Evolutionary conservation across 805 yeast genomes (phyloP), one percentile per base, ranked within the genome.

Genomic region (Wickerhamiella sorbophila): DNA sequence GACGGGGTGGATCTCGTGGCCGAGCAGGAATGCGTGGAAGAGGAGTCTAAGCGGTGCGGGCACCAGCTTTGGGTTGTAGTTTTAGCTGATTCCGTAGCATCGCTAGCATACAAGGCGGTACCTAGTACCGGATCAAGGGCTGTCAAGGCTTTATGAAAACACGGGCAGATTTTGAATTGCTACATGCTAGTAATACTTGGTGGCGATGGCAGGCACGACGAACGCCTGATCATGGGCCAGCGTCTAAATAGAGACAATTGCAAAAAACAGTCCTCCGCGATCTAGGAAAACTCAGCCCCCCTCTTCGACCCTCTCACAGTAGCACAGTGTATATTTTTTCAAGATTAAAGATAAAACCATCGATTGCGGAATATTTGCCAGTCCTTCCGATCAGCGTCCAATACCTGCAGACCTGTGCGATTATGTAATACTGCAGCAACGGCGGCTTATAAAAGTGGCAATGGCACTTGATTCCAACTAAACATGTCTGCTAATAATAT

Each of bases 1-100:
- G 39, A 33, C 22, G 33, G 35, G 24, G 12, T 40, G 36, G 22
- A 14, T 24, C 27, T 14, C 24, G 37, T 20, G 37, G 37, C 18
- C 24, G 37, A 34, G 37, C 27, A 10, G 17, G 37, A 19, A 17
- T 21, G 22, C 36, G 36, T 17, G 36, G 36, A 4, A 3, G 24
- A 20, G 27, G 37, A 18, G 17, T 14, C 16, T 24, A 17, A 14
- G 6, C 17, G n/a, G 6, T 12, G 29, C 10, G 29, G 10, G 29
- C 6, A 24, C 12, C 10, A 24, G 29, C 29, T 12, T 24, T 12
- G 12, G 29, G 29, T 24, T n/a, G n/a, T n/a, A n/a, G n/a, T n/a
- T n/a, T n/a, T n/a, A n/a, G n/a, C n/a, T n/a, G n/a, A n/a, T n/a
- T n/a, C n/a, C n/a, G n/a, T n/a, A n/a, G n/a, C n/a, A n/a, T n/a